Percentiles rank a stretch among this genome's conserved stretches.
phyloP scores from a whole-genome alignment of 2,329 filamentous ascomycete genomes.

The Truncatella angustata region DNA sequence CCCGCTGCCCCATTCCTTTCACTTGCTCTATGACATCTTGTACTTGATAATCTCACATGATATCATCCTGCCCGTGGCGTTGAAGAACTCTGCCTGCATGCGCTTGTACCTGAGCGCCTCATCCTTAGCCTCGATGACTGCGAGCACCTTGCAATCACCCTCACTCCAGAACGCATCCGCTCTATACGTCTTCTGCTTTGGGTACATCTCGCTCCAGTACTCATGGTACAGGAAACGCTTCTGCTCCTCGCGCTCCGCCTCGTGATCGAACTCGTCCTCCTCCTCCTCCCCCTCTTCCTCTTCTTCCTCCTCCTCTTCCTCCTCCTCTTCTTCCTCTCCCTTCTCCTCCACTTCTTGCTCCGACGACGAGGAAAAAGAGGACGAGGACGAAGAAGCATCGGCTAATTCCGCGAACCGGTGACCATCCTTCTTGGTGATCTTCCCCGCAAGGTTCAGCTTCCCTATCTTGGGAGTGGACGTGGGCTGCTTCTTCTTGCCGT shows the following conservation, averaged over 20 bases:
- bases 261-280: neutral
- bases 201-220: slow-evolving; percentile 14
- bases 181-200: slow-evolving; percentile 14
- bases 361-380: too few species aligned
- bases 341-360: too few species aligned
- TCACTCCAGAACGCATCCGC: slow-evolving; percentile 22
- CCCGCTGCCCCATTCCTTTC: neutral
- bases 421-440: neutral
- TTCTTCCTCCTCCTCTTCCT: too few species aligned
- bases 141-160: slow-evolving; percentile 23
- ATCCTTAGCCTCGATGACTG: slow-evolving; percentile 23
- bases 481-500: too few species aligned
- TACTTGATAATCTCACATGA: slow-evolving; percentile 18
- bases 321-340: too few species aligned
- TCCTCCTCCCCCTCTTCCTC: too few species aligned
- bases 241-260: slow-evolving; percentile 12
- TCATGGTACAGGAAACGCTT: slow-evolving; percentile 16
- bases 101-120: slow-evolving; percentile 22
- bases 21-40: slow-evolving; percentile 20
- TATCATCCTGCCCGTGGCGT: slow-evolving; percentile 25
- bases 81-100: slow-evolving; percentile 26
- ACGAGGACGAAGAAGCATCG: neutral
- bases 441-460: neutral
- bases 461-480: neutral
- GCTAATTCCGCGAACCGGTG: slow-evolving; percentile 9